Percentiles rank a stretch among this genome's conserved stretches.
Evolutionary conservation across 371 early-diverging fungal genomes (phyloP).

Genomic region (Paraphysoderma sedebokerense): DNA sequence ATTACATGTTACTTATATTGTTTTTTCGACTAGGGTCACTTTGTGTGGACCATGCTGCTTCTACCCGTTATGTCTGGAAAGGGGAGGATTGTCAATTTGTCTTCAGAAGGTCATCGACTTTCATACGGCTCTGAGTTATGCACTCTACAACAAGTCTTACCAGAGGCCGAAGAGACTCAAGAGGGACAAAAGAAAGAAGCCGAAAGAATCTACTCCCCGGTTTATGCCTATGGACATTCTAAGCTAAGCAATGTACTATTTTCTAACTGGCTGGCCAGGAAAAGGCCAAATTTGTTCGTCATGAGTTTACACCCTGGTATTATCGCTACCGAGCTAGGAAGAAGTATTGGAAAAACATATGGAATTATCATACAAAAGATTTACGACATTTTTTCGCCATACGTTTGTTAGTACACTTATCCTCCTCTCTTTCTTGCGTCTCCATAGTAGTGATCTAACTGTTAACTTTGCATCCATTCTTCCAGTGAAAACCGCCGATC

Average conservation of each 20-base stretch:
- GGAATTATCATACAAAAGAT: background rate
- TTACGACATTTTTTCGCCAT: too few species aligned
- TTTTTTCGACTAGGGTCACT: too few species aligned
- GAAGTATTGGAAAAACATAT: background rate
- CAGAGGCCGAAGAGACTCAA: background rate
- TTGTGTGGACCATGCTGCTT: conserved; percentile 20
- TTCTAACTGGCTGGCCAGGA: conserved; percentile 1
- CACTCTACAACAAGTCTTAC: background rate
- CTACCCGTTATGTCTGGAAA: conserved; percentile 9
- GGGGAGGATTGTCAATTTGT: conserved; percentile 4
- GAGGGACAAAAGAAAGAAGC: background rate
- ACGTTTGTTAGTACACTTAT: too few species aligned
- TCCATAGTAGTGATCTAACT: too few species aligned
- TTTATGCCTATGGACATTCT: background rate
- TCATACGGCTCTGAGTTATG: background rate
- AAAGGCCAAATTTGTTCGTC: background rate
- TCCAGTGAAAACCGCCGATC: too few species aligned
- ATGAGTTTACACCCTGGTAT: conserved; percentile 2
- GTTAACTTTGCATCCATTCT: too few species aligned
- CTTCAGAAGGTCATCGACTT: background rate
- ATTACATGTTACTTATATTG: too few species aligned
- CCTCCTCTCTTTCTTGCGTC: too few species aligned
- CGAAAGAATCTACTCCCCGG: background rate
- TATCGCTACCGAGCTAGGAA: background rate
- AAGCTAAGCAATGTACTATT: conserved; percentile 4